Conservation (phyloP, 345 rosid genomes). For the Salix udensis region DNA sequence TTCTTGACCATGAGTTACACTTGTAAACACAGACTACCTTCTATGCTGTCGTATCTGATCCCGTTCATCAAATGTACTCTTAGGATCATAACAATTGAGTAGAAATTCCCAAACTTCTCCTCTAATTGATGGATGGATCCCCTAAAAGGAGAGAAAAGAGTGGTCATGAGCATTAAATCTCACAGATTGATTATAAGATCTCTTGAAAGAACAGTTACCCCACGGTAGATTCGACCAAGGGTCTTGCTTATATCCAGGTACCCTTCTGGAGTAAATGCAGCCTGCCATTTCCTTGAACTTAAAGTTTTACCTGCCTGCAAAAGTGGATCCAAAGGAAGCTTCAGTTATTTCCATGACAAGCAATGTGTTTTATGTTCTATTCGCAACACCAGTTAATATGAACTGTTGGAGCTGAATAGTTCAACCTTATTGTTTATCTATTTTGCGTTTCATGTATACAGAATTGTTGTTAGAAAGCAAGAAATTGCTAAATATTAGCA, state of each 20-base stretch:
- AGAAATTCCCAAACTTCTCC: conserved; percentile 99
- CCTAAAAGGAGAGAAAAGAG: conserved; percentile 36
- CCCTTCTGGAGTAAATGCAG: conserved; percentile 78
- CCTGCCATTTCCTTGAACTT: conserved; percentile 95
- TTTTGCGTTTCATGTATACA: neutral
- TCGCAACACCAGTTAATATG: neutral
- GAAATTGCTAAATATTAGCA: no score
- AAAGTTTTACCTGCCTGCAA: conserved; percentile 94
- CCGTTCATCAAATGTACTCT: conserved; percentile 85
- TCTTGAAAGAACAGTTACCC: conserved; percentile 45
- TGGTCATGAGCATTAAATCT: neutral
- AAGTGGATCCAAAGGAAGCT: conserved; percentile 16
- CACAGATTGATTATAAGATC: conserved; percentile 1
- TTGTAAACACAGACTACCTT: conserved; percentile 45
- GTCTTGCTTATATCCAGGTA: conserved; percentile 75
- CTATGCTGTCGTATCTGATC: conserved; percentile 65
- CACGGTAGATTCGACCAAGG: conserved; percentile 71
- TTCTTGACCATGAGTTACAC: neutral
- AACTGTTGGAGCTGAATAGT: neutral
- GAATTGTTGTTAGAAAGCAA: neutral
- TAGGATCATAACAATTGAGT: conserved; percentile 89
- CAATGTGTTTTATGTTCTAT: neutral
- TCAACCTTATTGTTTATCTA: neutral
- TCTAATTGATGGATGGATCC: conserved; percentile 94
- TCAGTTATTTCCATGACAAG: conserved; percentile 2